Evolutionary conservation across 2,329 filamentous ascomycete genomes (phyloP).

Genomic region (Aspergillus ustus): DNA sequence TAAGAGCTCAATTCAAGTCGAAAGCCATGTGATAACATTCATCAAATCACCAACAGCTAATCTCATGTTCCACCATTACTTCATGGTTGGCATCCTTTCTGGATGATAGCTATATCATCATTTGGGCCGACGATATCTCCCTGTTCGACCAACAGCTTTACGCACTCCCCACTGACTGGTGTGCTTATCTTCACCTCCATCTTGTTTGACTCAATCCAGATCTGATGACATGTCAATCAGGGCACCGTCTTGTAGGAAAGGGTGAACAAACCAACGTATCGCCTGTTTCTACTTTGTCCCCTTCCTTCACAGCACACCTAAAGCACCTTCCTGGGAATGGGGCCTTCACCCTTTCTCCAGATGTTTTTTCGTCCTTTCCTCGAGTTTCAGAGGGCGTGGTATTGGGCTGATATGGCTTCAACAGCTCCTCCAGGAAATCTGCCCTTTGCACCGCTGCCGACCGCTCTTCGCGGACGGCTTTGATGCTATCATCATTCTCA

Average conservation of each 20-base stretch:
- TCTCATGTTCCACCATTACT: not conserved
- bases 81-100: not conserved
- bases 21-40: not conserved
- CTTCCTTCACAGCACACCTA: constrained; percentile 2
- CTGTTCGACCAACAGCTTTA: not conserved
- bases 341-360: not conserved
- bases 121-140: constrained; percentile 4
- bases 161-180: not conserved
- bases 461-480: not conserved
- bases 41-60: too few relatives aligned
- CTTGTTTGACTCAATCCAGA: constrained; percentile 9
- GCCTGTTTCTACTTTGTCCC: not conserved
- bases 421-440: not conserved
- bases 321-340: constrained; percentile 7
- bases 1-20: not conserved
- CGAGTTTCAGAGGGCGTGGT: not conserved
- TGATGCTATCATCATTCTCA: not conserved
- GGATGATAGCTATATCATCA: constrained; percentile 11
- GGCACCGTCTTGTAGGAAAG: not conserved
- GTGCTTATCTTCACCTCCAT: constrained; percentile 6
- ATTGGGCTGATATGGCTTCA: constrained; percentile 1
- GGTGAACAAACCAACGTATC: constrained; percentile 1
- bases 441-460: not conserved
- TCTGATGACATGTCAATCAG: not conserved
- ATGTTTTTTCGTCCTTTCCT: not conserved